Evolutionary conservation across 495 filamentous ascomycete genomes (phyloP).

Genomic region (Neurospora sp.): DNA sequence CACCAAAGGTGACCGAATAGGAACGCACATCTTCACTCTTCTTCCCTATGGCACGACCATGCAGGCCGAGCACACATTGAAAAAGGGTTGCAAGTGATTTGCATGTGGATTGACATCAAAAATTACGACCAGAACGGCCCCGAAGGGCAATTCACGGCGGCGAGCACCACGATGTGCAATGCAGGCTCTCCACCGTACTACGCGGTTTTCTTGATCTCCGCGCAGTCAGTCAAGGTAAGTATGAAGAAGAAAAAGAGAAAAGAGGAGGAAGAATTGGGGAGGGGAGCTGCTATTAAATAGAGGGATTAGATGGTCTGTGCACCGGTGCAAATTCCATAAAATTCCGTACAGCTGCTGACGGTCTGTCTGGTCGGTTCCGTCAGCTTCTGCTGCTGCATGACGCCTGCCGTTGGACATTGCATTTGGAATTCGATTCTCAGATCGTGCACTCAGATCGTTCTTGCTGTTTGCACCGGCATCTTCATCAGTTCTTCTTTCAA

Average conservation of each 20-base stretch:
- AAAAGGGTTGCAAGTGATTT: constrained; percentile 7
- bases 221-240: neutral
- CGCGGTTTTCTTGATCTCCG: neutral
- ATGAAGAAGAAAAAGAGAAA: neutral
- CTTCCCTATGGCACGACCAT: constrained; percentile 12
- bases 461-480: neutral
- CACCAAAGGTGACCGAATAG: neutral
- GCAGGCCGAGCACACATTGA: constrained; percentile 9
- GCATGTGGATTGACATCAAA: neutral
- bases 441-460: neutral
- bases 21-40: neutral
- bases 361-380: neutral
- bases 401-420: neutral
- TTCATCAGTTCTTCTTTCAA: neutral
- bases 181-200: neutral
- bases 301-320: neutral
- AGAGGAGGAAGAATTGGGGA: neutral
- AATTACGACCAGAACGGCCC: neutral
- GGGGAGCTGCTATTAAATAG: neutral
- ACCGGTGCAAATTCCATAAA: neutral
- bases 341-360: neutral
- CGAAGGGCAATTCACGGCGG: neutral
- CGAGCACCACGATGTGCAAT: neutral
- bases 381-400: neutral
- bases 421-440: neutral